Evolutionary conservation across 2,329 filamentous ascomycete genomes (phyloP).

Genomic region (Tolypocladium nubicola): DNA sequence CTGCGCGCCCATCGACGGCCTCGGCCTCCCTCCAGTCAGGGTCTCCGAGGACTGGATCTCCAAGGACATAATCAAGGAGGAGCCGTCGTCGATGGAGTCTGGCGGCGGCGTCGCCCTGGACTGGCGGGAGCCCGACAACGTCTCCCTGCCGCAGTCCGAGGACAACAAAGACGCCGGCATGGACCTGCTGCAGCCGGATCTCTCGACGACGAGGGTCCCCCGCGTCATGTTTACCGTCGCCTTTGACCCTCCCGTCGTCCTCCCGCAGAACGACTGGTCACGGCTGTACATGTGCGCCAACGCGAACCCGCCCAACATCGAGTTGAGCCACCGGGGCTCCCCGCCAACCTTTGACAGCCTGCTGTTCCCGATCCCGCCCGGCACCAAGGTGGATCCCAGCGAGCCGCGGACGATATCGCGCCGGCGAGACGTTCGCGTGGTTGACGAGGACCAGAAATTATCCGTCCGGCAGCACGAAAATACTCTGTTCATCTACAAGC

Average conservation of each 20-base stretch:
- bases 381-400: slow-evolving; percentile 40
- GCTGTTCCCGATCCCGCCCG: slow-evolving; percentile 42
- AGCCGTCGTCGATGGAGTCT: slow-evolving; percentile 28
- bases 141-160: slow-evolving; percentile 39
- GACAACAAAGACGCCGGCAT: slow-evolving; percentile 39
- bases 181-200: slow-evolving; percentile 37
- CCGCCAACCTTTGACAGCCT: slow-evolving; percentile 45
- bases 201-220: slow-evolving; percentile 44
- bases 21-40: slow-evolving; percentile 49
- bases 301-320: slow-evolving; percentile 25
- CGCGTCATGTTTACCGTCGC: slow-evolving; percentile 65
- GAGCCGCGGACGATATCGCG: slow-evolving; percentile 46
- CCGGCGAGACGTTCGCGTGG: slow-evolving; percentile 34
- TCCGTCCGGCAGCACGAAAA: slow-evolving; percentile 37
- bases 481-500: slow-evolving; percentile 59
- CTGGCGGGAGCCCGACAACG: slow-evolving; percentile 64
- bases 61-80: slow-evolving; percentile 49
- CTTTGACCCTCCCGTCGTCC: slow-evolving; percentile 62
- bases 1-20: slow-evolving; percentile 39
- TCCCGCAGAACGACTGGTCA: slow-evolving; percentile 54
- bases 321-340: slow-evolving; percentile 17
- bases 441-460: slow-evolving; percentile 17
- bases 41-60: slow-evolving; percentile 68
- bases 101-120: slow-evolving; percentile 40
- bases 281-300: slow-evolving; percentile 51